Conservation (phyloP, 805 yeast species). For the Metschnikowia orientalis region DNA sequence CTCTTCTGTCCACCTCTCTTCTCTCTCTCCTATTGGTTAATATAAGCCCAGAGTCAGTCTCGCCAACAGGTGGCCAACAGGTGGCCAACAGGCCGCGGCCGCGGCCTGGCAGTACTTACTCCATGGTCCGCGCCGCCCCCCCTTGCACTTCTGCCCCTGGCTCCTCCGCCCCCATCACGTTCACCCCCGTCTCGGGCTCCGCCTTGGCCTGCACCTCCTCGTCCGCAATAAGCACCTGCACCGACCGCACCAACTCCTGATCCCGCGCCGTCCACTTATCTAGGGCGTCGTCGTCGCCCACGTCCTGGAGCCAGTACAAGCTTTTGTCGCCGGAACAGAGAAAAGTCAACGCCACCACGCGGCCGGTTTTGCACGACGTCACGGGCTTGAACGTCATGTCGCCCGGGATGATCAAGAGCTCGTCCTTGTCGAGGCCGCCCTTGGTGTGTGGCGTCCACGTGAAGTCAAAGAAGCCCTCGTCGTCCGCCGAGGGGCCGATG, state of each 20-base stretch:
- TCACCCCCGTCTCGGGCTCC: slow-evolving; percentile 8
- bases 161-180: slow-evolving; percentile 5
- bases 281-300: slow-evolving; percentile 58
- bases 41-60: no score
- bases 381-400: slow-evolving; percentile 77
- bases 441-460: slow-evolving; percentile 67
- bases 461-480: slow-evolving; percentile 65
- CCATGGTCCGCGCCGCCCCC: slow-evolving; percentile 13
- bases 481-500: slow-evolving; percentile 61
- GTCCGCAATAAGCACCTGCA: slow-evolving; percentile 14
- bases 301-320: slow-evolving; percentile 75
- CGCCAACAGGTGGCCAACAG: not conserved
- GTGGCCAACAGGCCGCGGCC: not conserved
- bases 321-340: slow-evolving; percentile 57
- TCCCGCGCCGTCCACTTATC: slow-evolving; percentile 58
- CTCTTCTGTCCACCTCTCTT: no score
- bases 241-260: slow-evolving; percentile 33
- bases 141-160: slow-evolving; percentile 17
- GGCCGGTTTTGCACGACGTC: slow-evolving; percentile 65
- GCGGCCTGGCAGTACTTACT: not conserved
- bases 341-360: slow-evolving; percentile 68
- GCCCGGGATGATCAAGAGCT: slow-evolving; percentile 74
- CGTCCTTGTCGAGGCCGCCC: slow-evolving; percentile 48
- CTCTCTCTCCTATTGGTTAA: no score
- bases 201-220: slow-evolving; percentile 18